Evolutionary conservation across 768 basidiomycete species (phyloP).

Genomic region (Rhizopogon vinicolor): DNA sequence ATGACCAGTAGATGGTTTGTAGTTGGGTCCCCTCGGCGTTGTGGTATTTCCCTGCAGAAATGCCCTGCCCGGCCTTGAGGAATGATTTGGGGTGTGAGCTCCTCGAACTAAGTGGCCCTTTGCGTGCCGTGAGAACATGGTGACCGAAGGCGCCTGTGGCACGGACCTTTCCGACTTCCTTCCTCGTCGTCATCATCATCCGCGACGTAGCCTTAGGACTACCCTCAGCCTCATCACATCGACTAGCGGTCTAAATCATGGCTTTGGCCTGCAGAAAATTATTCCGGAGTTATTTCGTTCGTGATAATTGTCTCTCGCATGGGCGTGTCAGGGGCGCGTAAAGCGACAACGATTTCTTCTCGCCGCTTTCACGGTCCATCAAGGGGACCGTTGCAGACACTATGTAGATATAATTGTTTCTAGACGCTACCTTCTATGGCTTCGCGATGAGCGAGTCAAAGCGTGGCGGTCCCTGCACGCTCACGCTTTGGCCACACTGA

Average conservation of each 20-base stretch:
- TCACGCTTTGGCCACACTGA: not conserved
- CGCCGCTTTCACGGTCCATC: not conserved
- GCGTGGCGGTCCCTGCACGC: not conserved
- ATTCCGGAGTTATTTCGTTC: too few species aligned
- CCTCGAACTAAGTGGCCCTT: not conserved
- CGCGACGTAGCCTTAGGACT: too few species aligned
- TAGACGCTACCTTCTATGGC: not conserved
- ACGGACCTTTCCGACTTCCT: not conserved
- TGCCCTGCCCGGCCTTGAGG: conserved; percentile 1
- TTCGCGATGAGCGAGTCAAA: not conserved
- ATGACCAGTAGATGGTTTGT: conserved; percentile 24
- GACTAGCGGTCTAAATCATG: too few species aligned
- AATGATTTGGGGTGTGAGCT: not conserved
- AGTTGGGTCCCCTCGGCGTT: not conserved
- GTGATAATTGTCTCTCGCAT: too few species aligned
- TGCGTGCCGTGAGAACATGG: conserved; percentile 4
- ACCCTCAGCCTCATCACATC: too few species aligned
- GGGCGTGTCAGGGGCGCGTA: too few species aligned
- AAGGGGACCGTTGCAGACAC: not conserved
- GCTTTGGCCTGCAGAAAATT: too few species aligned
- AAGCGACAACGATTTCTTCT: too few species aligned
- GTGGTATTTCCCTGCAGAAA: conserved; percentile 2
- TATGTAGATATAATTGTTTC: not conserved
- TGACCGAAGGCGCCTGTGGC: conserved; percentile 1
- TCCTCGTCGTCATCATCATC: not conserved